Evolutionary conservation across 331 rosid species (phyloP), one percentile per base, ranked within the genome.

Genomic region (Quercus lobata): DNA sequence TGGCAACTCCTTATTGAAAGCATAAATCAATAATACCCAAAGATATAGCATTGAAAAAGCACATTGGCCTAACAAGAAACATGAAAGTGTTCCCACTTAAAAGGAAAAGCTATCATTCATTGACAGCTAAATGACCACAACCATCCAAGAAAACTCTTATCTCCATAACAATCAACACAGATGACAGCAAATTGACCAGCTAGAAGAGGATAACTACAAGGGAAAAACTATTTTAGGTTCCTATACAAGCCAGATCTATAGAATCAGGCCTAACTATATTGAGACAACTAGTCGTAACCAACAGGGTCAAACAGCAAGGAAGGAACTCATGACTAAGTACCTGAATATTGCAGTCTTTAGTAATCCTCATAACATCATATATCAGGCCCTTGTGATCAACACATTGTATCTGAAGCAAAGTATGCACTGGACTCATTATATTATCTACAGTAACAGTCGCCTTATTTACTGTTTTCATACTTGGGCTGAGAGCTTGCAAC

Each of bases 311-410:
- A 71, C 5, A 25, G 7, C 12, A 11, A 22, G 8, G 21, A 46
- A 71, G 18, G 58, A 78, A 68, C 57, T 76, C 49, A 21, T 32
- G 73, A 32, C 22, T 18, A 25, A 73, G 72, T 89, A 94, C 98
- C 97, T 78, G 92, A 71, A 94, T 88, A 74, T 92, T 84, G 76
- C 83, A 94, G 84, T 94, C 98, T 85, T 94, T 94, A 65, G 92
- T 88, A 57, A 91, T 90, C 85, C 98, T 89, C 92, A 92, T 74
- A 68, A 94, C 87, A 84, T 94, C 98, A 81, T 92, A 94, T 76
- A 93, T 86, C 80, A 92, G 84, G 78, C 92, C 87, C 78, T 92
- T 94, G 79, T 92, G 97, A 53, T 94, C 90, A 79, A 77, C 84
- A 83, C 94, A 92, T 57, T 84, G 85, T 74, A 94, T 90, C 87